These are phyloP conservation scores for Xylaria venustula DNA, from an alignment of 495 filamentous ascomycete genomes.

Conservation along the genomic window DNA sequence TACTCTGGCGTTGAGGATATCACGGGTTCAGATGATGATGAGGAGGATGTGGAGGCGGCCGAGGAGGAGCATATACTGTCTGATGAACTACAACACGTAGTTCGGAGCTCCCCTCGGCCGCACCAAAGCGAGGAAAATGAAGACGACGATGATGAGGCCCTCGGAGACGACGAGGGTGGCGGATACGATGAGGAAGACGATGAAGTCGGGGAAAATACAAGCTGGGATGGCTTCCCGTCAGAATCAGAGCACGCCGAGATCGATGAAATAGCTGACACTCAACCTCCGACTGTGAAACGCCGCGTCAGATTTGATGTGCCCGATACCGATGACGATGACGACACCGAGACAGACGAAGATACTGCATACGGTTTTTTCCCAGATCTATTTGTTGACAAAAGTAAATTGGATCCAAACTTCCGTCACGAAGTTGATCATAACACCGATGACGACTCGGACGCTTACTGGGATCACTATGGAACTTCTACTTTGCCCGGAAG, in stretches of 20 bases:
- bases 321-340: slow-evolving; percentile 45
- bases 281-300: slow-evolving; percentile 45
- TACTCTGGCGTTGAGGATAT: slow-evolving; percentile 76
- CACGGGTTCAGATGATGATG: slow-evolving; percentile 73
- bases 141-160: slow-evolving; percentile 40
- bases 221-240: slow-evolving; percentile 58
- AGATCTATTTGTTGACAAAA: slow-evolving; percentile 70
- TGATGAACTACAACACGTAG: slow-evolving; percentile 31
- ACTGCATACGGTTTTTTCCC: slow-evolving; percentile 57
- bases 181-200: slow-evolving; percentile 37
- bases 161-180: slow-evolving; percentile 38
- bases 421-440: slow-evolving; percentile 68
- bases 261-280: slow-evolving; percentile 46
- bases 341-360: slow-evolving; percentile 44
- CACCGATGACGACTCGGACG: slow-evolving; percentile 47
- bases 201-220: slow-evolving; percentile 42
- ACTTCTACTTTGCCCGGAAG: slow-evolving; percentile 18
- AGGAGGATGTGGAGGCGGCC: slow-evolving; percentile 66
- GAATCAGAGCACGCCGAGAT: slow-evolving; percentile 44
- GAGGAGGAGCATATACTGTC: slow-evolving; percentile 71
- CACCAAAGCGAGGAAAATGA: slow-evolving; percentile 31
- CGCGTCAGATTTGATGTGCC: slow-evolving; percentile 54
- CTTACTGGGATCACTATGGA: slow-evolving; percentile 46
- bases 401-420: slow-evolving; percentile 64
- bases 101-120: slow-evolving; percentile 42